phyloP scores from a whole-genome alignment of 2,329 filamentous ascomycete species.

The Venturia carpophila region DNA sequence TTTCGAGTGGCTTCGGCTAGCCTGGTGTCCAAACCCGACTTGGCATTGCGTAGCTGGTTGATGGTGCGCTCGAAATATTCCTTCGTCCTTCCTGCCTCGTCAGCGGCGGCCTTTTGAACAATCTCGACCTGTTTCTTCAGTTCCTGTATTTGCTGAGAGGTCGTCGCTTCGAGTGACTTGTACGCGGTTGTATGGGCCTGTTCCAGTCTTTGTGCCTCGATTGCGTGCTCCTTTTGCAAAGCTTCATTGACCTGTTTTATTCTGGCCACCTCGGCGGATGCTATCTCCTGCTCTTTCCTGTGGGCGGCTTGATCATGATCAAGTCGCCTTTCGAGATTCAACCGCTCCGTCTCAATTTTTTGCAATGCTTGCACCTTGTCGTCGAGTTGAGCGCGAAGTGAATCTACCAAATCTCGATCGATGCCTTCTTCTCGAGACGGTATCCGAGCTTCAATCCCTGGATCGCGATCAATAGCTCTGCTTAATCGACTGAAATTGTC shows the following conservation, averaged over 20 bases:
- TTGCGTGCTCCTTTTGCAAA: conserved; percentile 61
- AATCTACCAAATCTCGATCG: conserved; percentile 87
- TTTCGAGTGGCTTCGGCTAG: conserved; percentile 22
- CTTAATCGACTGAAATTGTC: conserved; percentile 85
- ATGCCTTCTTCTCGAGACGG: conserved; percentile 83
- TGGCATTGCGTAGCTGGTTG: conserved; percentile 19
- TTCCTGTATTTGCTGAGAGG: conserved; percentile 19
- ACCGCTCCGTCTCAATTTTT: conserved; percentile 48
- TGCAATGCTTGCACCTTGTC: conserved; percentile 58
- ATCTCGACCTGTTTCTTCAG: conserved; percentile 19
- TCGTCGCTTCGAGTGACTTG: conserved; percentile 33
- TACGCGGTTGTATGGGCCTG: conserved; percentile 29
- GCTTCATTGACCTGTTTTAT: conserved; percentile 62
- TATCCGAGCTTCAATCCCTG: conserved; percentile 76
- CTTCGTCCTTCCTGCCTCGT: conserved; percentile 24
- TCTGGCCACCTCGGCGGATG: conserved; percentile 40
- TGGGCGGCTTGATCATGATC: conserved; percentile 70
- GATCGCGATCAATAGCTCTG: conserved; percentile 83
- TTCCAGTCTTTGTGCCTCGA: conserved; percentile 50
- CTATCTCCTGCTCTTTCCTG: conserved; percentile 49
- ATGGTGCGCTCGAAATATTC: conserved; percentile 21
- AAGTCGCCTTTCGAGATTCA: conserved; percentile 49
- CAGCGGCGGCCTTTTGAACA: conserved; percentile 17
- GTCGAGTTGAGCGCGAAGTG: conserved; percentile 66
- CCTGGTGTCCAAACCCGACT: conserved; percentile 8